Evolutionary conservation across 257 asterid genomes (phyloP).

Genomic region (Craterostigma plantagineum): DNA sequence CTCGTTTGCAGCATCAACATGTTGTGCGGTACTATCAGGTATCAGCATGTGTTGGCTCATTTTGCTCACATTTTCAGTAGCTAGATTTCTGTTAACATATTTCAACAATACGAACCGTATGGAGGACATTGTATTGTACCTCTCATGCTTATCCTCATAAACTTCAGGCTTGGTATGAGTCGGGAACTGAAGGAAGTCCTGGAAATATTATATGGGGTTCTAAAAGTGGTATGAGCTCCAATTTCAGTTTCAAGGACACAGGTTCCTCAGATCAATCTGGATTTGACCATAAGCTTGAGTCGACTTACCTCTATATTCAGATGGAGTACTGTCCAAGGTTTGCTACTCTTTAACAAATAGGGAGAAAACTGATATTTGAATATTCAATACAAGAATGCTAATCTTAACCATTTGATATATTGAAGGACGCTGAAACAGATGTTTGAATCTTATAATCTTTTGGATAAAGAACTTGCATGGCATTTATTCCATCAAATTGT

Average conservation of each 20-base stretch:
- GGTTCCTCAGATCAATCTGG: slow-evolving; percentile 42
- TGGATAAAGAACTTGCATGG: slow-evolving; percentile 91
- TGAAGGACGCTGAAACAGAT: slow-evolving; percentile 80
- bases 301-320: slow-evolving; percentile 87
- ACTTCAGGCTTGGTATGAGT: slow-evolving; percentile 95
- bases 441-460: slow-evolving; percentile 73
- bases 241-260: slow-evolving; percentile 45
- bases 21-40: slow-evolving; percentile 98
- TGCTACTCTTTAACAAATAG: slow-evolving; percentile 3
- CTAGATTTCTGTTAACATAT: too few species aligned
- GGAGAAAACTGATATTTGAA: neutral
- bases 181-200: slow-evolving; percentile 47
- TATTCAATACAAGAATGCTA: slow-evolving; percentile 9
- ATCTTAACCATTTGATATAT: slow-evolving; percentile 9
- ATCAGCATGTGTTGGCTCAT: slow-evolving; percentile 1
- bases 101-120: too few species aligned
- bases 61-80: too few species aligned
- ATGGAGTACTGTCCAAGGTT: slow-evolving; percentile 99
- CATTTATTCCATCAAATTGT: slow-evolving; percentile 90
- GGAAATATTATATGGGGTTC: slow-evolving; percentile 44
- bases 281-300: slow-evolving; percentile 42
- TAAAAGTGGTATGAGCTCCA: slow-evolving; percentile 44
- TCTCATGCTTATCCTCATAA: slow-evolving; percentile 3
- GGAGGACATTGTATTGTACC: neutral
- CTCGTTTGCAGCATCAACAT: slow-evolving; percentile 93